Evolutionary conservation across 129 eudicot species (phyloP).

Genomic region (Flaveria bidentis): DNA sequence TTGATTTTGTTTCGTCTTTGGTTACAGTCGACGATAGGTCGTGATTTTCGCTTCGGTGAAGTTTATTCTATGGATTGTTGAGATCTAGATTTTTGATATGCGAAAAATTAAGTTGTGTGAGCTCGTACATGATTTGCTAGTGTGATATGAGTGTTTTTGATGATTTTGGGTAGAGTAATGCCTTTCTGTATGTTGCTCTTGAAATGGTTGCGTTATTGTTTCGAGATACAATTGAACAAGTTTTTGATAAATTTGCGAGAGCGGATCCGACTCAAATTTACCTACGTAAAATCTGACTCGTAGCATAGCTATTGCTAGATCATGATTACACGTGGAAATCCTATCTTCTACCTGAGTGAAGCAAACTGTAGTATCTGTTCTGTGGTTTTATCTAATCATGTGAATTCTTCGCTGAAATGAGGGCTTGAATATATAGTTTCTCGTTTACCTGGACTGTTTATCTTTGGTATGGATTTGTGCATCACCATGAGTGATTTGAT

Average conservation of each 20-base stretch:
- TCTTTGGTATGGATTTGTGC: neutral
- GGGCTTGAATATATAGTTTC: neutral
- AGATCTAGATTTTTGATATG: slow-evolving; percentile 34
- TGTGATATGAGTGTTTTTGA: no score
- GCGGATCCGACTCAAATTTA: neutral
- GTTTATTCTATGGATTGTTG: neutral
- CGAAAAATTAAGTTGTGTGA: neutral
- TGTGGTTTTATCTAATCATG: neutral
- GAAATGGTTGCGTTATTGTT: neutral
- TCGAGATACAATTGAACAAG: neutral
- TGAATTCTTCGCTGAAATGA: neutral
- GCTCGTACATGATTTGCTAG: neutral
- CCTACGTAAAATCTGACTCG: no score
- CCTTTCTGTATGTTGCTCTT: no score
- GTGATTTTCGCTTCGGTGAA: neutral
- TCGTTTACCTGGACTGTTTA: neutral
- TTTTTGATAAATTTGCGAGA: neutral
- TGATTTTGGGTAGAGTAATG: neutral
- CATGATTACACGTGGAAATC: no score
- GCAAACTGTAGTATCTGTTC: no score
- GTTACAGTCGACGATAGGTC: neutral
- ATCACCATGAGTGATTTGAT: neutral
- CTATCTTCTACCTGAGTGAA: no score
- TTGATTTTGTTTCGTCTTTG: neutral
- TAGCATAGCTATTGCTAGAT: no score